phyloP scores from a whole-genome alignment of 2,329 filamentous ascomycete genomes.

The Aspergillus transmontanensis region DNA sequence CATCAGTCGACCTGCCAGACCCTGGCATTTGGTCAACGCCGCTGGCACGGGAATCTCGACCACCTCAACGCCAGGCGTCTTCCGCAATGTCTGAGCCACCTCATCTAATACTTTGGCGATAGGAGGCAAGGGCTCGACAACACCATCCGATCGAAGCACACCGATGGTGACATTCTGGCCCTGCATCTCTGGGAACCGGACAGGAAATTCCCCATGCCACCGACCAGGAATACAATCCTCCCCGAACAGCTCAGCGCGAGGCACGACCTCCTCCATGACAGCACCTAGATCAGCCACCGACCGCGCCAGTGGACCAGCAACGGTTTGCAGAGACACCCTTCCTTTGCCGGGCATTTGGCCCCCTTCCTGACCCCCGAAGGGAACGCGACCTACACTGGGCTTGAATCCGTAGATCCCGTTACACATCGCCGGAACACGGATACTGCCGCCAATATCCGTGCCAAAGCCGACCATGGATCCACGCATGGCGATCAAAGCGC shows the following conservation, averaged over 20 bases:
- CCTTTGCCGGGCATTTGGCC: conserved; percentile 50
- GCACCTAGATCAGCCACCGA: conserved; percentile 45
- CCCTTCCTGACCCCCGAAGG: conserved; percentile 55
- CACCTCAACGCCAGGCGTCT: conserved; percentile 53
- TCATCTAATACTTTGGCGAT: conserved; percentile 44
- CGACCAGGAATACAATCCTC: conserved; percentile 47
- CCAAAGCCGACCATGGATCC: conserved; percentile 63
- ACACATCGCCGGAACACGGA: conserved; percentile 53
- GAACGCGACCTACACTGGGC: conserved; percentile 51
- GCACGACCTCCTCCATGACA: conserved; percentile 55
- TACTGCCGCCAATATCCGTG: conserved; percentile 60
- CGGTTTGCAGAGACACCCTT: conserved; percentile 54
- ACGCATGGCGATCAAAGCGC: conserved; percentile 59
- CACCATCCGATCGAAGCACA: conserved; percentile 44
- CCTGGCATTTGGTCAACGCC: conserved; percentile 58
- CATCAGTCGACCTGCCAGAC: conserved; percentile 60
- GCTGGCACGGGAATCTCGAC: conserved; percentile 59
- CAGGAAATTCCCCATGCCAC: conserved; percentile 39
- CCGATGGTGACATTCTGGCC: conserved; percentile 43
- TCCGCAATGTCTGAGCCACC: conserved; percentile 37
- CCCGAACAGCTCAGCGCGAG: conserved; percentile 56
- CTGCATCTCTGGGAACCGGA: conserved; percentile 21
- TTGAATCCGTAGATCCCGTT: conserved; percentile 56
- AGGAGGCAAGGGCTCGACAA: conserved; percentile 42
- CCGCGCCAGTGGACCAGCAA: conserved; percentile 46